Conservation (phyloP, 345 rosid species). For the Kernera saxatilis region DNA sequence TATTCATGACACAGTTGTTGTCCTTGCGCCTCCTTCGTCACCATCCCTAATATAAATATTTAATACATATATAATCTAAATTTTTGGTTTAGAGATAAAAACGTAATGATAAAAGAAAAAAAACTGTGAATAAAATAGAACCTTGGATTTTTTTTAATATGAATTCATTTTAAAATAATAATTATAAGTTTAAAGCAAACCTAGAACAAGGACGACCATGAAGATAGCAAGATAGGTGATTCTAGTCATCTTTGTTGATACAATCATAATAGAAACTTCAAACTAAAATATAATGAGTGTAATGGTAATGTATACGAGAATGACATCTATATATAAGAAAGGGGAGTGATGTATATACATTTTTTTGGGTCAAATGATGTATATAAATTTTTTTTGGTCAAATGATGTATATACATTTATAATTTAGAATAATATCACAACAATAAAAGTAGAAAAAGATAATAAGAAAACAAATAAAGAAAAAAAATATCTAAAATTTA, state of each 20-base stretch:
- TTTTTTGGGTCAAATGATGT: too few species aligned
- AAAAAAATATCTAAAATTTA: too few species aligned
- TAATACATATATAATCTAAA: not conserved
- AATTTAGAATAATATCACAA: too few species aligned
- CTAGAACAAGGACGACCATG: not conserved
- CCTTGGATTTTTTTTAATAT: too few species aligned
- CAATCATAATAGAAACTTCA: not conserved
- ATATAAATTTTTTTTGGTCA: too few species aligned
- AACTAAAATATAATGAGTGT: not conserved
- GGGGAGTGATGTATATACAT: too few species aligned
- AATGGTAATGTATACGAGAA: not conserved
- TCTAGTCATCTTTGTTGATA: not conserved
- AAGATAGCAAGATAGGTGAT: not conserved
- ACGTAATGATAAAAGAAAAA: not conserved
- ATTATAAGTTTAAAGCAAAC: not conserved
- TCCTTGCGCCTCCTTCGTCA: not conserved
- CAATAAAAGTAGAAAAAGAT: too few species aligned
- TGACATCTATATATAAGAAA: not conserved
- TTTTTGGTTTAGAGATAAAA: not conserved
- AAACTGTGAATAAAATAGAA: not conserved
- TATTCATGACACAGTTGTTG: not conserved
- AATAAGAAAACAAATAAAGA: too few species aligned
- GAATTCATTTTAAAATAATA: too few species aligned
- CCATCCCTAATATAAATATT: not conserved
- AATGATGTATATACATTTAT: too few species aligned